Base-by-base conservation (phyloP, 2,329 filamentous ascomycete species). In the Hymenoscyphus fraxineus region DNA sequence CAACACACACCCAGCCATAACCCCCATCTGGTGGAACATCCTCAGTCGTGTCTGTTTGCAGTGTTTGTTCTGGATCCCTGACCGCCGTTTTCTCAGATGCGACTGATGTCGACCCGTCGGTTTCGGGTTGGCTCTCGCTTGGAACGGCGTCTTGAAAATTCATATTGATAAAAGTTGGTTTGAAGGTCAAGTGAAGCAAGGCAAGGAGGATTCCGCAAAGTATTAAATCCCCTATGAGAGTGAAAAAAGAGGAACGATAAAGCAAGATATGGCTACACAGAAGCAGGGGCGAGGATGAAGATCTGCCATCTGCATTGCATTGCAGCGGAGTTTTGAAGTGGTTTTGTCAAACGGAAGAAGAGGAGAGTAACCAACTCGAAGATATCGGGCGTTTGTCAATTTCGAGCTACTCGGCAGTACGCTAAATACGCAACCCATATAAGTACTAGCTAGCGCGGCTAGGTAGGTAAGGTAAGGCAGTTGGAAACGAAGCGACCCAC, bases 1-100 rank as follows among this genome's bases (percentile, higher is more conserved):
- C 77, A 19, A 82, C 81, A 68, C 80, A 83, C 6, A 85, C 78
- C 83, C 83, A 85, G 27, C 83, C 83, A 72, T 85, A 86, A 15
- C 84, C 84, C 51, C 84, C 83, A 74, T 85, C 79, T 0, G 83
- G 82, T 10, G 81, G 79, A 3, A 78, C 75, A 71, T 82, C 78
- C 22, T 64, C 62, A 51, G 38, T 7, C n/a, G 65, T 77, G 16
- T 65, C 60, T 39, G 31, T 9, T 16, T 64, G 65, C 6, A 44
- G 38, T 22, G 35, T 32, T 40, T 66, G 58, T 35, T 67, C 66
- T 55, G 60, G 56, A 6, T 61, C 60, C 10, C 58, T 38, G 12
- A 56, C n/a, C 12, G 22, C 51, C 9, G 61, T 68, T 62, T 70
- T 70, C 55, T 71, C 69, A 12, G 64, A 66, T 6, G 58, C 64